Conservation (phyloP, 306 rosid genomes). For the Malus domestica region ASM211411v1 NC_041802.1:26988001-26988500, state of each 20-base stretch:
- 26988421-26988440: neutral
- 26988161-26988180: too few relatives aligned
- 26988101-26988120: too few relatives aligned
- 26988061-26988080: too few relatives aligned
- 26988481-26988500: neutral
- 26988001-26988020: too few relatives aligned
- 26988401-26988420: neutral
- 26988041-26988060: too few relatives aligned
- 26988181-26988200: too few relatives aligned
- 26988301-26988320: neutral
- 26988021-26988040: too few relatives aligned
- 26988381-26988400: neutral
- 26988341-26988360: neutral
- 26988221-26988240: neutral
- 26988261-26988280: neutral
- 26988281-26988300: too few relatives aligned
- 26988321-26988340: neutral
- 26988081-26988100: too few relatives aligned
- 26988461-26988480: neutral
- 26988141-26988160: too few relatives aligned
- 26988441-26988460: neutral
- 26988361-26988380: neutral
- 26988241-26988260: neutral
- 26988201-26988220: neutral
- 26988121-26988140: too few relatives aligned